phyloP scores from a whole-genome alignment of 805 yeast species.

The Pichia manshurica region DNA sequence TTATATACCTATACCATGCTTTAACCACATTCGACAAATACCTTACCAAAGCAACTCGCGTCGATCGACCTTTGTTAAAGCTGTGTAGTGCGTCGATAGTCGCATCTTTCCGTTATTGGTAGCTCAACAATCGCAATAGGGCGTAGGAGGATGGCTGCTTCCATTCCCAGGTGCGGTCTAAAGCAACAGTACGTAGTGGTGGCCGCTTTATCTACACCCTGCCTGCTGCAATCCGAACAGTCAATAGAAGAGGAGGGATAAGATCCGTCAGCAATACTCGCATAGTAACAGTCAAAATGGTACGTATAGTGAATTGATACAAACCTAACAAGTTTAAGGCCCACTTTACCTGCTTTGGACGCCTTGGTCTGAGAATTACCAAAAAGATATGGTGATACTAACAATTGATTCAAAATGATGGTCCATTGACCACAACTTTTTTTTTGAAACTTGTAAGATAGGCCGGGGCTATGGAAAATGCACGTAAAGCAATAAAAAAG shows the following conservation, averaged over 20 bases:
- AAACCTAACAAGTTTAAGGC: too few relatives aligned
- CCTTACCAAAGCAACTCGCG: too few relatives aligned
- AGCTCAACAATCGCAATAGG: too few relatives aligned
- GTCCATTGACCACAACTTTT: conserved; percentile 19
- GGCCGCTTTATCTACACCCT: background rate
- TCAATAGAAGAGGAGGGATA: background rate
- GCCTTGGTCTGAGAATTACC: too few relatives aligned
- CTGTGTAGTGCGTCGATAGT: too few relatives aligned
- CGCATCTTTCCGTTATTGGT: too few relatives aligned
- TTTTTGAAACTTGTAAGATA: conserved; percentile 33
- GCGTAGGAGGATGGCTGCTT: background rate
- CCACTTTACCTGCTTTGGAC: too few relatives aligned
- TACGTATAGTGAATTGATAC: conserved; percentile 2
- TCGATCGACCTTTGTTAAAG: too few relatives aligned
- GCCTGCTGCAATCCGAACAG: background rate
- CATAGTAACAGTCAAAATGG: conserved; percentile 4
- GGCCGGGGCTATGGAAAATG: conserved; percentile 98
- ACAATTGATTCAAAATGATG: conserved; percentile 12
- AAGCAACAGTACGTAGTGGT: background rate
- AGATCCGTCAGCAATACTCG: background rate
- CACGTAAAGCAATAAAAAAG: conserved; percentile 88
- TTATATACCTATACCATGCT: too few relatives aligned
- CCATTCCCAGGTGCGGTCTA: background rate
- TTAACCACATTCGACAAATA: too few relatives aligned
- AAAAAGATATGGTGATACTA: too few relatives aligned